Conservation (phyloP, 768 basidiomycete genomes). For the Phaeotremella skinneri region DNA sequence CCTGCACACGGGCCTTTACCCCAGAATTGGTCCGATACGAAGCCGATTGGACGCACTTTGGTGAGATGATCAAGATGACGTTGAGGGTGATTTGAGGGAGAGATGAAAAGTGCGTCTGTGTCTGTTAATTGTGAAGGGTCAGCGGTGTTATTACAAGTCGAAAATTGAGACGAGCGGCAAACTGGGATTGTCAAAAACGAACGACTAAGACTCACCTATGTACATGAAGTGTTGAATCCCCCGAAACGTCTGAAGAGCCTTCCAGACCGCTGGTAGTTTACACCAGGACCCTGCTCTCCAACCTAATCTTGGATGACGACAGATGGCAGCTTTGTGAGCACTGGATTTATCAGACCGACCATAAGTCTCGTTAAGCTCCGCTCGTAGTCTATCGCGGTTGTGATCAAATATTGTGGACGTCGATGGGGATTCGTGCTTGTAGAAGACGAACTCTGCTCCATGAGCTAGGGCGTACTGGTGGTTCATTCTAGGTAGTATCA, state of each 20-base stretch:
- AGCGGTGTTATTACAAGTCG: too few species aligned
- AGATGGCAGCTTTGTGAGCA: neutral
- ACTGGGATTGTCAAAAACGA: too few species aligned
- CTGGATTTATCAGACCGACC: neutral
- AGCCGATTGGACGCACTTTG: neutral
- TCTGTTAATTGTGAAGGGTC: too few species aligned
- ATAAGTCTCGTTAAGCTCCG: neutral
- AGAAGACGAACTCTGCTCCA: neutral
- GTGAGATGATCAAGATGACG: neutral
- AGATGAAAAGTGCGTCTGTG: neutral
- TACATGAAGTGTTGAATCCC: neutral
- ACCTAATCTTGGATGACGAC: neutral
- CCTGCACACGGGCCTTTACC: neutral
- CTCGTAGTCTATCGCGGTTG: neutral
- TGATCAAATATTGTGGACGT: neutral
- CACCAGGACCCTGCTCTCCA: conserved; percentile 2
- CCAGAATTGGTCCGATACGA: neutral
- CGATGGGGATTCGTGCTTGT: neutral
- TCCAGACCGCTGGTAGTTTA: neutral
- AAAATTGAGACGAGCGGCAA: neutral
- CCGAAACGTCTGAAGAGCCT: neutral
- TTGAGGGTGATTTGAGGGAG: neutral
- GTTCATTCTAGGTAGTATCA: neutral
- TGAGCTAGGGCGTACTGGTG: neutral
- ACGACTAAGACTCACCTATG: neutral